Base-by-base conservation (phyloP, 805 yeast genomes). In the Ogataea saltuana region DNA sequence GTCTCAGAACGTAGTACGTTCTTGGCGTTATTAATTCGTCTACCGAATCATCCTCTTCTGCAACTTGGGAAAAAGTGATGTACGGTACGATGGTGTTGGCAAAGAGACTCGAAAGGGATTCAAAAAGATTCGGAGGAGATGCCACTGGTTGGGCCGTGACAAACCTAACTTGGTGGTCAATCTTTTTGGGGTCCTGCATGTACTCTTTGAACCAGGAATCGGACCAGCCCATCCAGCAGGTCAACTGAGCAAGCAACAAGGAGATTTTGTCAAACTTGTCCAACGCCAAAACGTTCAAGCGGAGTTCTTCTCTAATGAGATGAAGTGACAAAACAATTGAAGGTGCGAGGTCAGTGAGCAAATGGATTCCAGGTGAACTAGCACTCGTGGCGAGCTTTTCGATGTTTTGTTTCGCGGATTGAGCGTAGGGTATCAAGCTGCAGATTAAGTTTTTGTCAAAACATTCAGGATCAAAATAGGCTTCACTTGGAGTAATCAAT, bases 191-290 rank as follows among this genome's bases (percentile, higher is more conserved):
- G 6, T 69, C 67, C 3, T 64, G 51, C 51, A 62, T 65, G 58
- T 89, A 88, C 51, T 79, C 81, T 1, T 62, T 53, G 17, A 65
- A 58, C 96, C 96, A 86, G 0, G 54, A 45, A 1, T 71, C 78
- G 9, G 82, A 76, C 95, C 96, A 86, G 5, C 85, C 81, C 78
- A 83, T 76, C 81, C 87, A 78, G 10, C 69, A 52, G 0, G 83
- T 73, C 11, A 86, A 58, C 50, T 83, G 84, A 0, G 81, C 68
- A n/a, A 89, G 60, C 17, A 89, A 60, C 1, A 65, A 19, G 0
- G 84, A 80, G 21, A 90, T 53, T 23, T 63, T 63, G 3, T 65
- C 52, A 10, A 72, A 64, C 7, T 66, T 59, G 0, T 53, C 42
- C 3, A 56, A 42, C 4, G 72, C 67, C 19, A 79, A 63, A 1